Evolutionary conservation across 164 flowering plant species (phyloP).

Genomic region (Aristolochia californica): DNA sequence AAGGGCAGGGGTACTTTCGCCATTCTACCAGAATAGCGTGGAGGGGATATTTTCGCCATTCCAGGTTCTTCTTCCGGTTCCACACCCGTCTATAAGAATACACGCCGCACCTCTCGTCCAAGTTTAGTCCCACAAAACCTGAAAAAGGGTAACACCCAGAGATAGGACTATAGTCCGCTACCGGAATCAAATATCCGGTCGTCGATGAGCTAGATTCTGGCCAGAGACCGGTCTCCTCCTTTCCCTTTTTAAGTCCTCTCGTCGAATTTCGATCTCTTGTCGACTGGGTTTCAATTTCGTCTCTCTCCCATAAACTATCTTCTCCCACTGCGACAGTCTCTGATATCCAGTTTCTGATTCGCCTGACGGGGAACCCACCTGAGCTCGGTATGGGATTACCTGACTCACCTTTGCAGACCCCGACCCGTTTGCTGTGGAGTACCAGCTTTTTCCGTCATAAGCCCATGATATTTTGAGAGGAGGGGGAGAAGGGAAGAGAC

Average conservation of each 20-base stretch:
- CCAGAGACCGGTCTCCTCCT: too few species aligned
- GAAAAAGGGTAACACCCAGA: too few species aligned
- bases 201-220: too few species aligned
- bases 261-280: too few species aligned
- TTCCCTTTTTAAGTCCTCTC: neutral
- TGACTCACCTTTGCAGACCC: conserved; percentile 61
- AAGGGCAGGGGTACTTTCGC: too few species aligned
- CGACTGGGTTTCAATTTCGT: too few species aligned
- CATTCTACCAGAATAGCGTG: too few species aligned
- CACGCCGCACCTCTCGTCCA: conserved; percentile 8
- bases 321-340: neutral
- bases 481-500: neutral
- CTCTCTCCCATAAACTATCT: too few species aligned
- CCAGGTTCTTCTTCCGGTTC: neutral
- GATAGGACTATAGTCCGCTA: neutral
- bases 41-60: neutral
- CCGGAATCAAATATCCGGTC: neutral
- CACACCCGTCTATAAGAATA: conserved; percentile 15
- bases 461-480: conserved; percentile 46
- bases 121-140: conserved; percentile 29
- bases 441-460: conserved; percentile 93
- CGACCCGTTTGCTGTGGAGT: conserved; percentile 70
- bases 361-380: neutral
- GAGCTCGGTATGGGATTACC: conserved; percentile 62
- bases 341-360: neutral